Evolutionary conservation across 73 alveolate species (phyloP).

Genomic region (Paramecium octaurelia): DNA sequence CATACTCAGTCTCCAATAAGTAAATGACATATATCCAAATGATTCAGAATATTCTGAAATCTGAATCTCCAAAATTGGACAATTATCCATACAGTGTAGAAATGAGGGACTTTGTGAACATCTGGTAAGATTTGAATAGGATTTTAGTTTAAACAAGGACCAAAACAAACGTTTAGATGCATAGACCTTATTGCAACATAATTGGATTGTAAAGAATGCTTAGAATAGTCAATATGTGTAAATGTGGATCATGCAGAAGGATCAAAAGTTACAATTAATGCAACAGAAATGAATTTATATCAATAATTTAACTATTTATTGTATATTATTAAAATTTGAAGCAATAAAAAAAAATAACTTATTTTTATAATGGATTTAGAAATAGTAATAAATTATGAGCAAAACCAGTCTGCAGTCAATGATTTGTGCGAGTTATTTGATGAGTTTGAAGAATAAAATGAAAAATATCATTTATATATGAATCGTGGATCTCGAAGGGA

Average conservation of each 20-base stretch:
- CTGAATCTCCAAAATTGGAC: conserved; percentile 43
- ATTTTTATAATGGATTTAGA: conserved; percentile 41
- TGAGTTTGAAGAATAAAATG: neutral
- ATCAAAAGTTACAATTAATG: neutral
- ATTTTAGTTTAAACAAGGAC: neutral
- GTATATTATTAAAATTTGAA: neutral
- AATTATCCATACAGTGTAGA: conserved; percentile 3
- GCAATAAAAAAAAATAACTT: conserved; percentile 24
- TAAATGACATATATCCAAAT: conserved; percentile 45
- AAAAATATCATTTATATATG: conserved; percentile 20
- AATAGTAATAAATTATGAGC: neutral
- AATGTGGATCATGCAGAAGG: neutral
- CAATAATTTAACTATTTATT: neutral
- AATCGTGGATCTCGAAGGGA: conserved; percentile 45
- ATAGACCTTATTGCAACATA: neutral
- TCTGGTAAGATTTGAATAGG: conserved; percentile 16
- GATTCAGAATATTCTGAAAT: conserved; percentile 37
- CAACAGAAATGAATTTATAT: neutral
- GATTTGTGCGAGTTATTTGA: conserved; percentile 2
- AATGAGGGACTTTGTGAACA: conserved; percentile 32
- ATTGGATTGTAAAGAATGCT: neutral
- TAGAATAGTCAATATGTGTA: neutral
- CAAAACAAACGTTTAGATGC: conserved; percentile 33
- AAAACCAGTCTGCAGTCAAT: neutral
- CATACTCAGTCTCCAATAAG: conserved; percentile 53